Evolutionary conservation across 805 yeast species (phyloP), one percentile per base, ranked within the genome.

Genomic region (Pichia kluyveri): DNA sequence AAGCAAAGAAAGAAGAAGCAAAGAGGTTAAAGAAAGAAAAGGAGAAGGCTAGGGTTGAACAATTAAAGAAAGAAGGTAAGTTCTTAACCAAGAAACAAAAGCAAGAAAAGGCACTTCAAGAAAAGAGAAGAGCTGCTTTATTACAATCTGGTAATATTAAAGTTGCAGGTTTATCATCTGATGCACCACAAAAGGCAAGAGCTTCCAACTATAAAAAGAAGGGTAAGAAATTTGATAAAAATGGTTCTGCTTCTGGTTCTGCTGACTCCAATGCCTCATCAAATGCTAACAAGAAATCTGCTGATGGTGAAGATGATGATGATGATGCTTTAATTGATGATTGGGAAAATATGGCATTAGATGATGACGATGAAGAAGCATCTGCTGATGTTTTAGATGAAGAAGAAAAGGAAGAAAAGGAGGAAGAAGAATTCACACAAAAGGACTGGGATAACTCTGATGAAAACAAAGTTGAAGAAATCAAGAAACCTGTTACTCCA

Each of bases 11-110:
- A 49, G 76, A 75, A 53, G 90, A 78, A 56, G 80, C 77, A 38
- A 78, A 75, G 48, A 72, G 68, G 57, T 74, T 72, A 12, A 91
- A 86, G 77, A 87, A 82, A 60, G 99, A 93, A 68, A 86, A 80
- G 64, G 97, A 91, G 60, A 84, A 77, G 69, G 76, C 77, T 51
- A 89, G 85, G 73, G 83, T 79, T 56, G 99, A 93, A 60, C 91
- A 87, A 69, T 79, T 93, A 65, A 87, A 86, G 69, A 93, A 96
- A 36, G 97, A 91, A 69, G 99, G 99, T 61, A 93, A 93, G 64
- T 80, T 83, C 47, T 70, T 93, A 62, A 86, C 96, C 51, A 93
- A 87, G 72, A 91, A 90, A 64, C 99, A 93, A 74, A 88, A 86
- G 69, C 96, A 89, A 67, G 96, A 89, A 65, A 86, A 86, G 70